A percentile compares a stretch with the other conserved stretches of the same genome.
Evolutionary conservation across 805 yeast species (phyloP).

Genomic region (Metschnikowia lachancei): DNA sequence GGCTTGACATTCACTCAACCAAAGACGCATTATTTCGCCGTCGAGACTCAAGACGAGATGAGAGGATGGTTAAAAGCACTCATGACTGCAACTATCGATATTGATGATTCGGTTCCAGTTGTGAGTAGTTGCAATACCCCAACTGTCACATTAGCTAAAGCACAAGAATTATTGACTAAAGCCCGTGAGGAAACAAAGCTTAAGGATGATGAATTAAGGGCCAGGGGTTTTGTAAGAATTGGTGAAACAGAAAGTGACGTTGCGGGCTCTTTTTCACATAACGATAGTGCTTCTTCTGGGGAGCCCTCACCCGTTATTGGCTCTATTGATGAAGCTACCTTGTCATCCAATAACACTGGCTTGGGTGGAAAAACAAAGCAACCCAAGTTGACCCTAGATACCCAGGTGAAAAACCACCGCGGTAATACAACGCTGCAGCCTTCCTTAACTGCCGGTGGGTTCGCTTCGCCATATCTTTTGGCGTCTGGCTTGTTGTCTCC

Average conservation of each 20-base stretch:
- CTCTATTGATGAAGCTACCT: slow-evolving; percentile 34
- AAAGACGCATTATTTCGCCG: slow-evolving; percentile 93
- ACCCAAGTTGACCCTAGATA: slow-evolving; percentile 36
- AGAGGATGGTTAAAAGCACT: slow-evolving; percentile 92
- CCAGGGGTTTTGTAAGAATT: slow-evolving; percentile 36
- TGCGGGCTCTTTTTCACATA: slow-evolving; percentile 6
- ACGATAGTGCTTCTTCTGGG: slow-evolving; percentile 19
- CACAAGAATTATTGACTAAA: slow-evolving; percentile 79
- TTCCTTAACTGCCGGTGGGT: slow-evolving; percentile 39
- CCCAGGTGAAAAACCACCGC: slow-evolving; percentile 22
- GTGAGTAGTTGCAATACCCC: slow-evolving; percentile 92
- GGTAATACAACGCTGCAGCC: slow-evolving; percentile 42
- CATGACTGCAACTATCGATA: slow-evolving; percentile 93
- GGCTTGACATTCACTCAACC: slow-evolving; percentile 97
- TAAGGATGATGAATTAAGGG: slow-evolving; percentile 50
- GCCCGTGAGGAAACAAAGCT: slow-evolving; percentile 72
- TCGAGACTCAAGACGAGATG: slow-evolving; percentile 88
- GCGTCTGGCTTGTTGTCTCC: slow-evolving; percentile 64
- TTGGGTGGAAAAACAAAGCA: slow-evolving; percentile 10
- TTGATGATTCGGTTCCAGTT: slow-evolving; percentile 89
- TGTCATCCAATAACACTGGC: slow-evolving; percentile 24
- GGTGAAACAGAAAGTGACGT: slow-evolving; percentile 20
- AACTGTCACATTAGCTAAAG: slow-evolving; percentile 83
- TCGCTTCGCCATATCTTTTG: slow-evolving; percentile 65
- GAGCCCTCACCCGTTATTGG: slow-evolving; percentile 32